Evolutionary conservation across 108 stramenopile genomes (phyloP).

Genomic region (Nannochloropsis oceanica): DNA sequence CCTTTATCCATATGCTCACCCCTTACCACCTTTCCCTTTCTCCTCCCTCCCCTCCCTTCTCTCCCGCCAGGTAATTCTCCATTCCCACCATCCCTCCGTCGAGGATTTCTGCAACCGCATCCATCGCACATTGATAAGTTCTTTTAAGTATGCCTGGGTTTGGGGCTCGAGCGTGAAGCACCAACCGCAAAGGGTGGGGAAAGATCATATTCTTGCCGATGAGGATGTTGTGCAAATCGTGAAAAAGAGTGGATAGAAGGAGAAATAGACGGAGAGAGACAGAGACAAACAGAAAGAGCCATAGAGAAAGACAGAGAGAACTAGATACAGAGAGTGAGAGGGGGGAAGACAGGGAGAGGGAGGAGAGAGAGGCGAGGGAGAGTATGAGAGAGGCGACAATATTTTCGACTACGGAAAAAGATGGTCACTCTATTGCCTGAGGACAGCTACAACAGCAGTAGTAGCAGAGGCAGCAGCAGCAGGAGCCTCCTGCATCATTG

Average conservation of each 20-base stretch:
- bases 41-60: background rate
- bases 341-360: background rate
- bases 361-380: background rate
- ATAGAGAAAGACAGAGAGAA: background rate
- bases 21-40: background rate
- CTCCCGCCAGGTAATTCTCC: constrained; percentile 51
- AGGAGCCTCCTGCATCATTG: background rate
- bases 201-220: constrained; percentile 78
- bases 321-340: background rate
- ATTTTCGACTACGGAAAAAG: too few relatives aligned
- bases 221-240: constrained; percentile 90
- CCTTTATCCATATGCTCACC: background rate
- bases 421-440: background rate
- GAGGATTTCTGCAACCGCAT: constrained; percentile 93
- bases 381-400: too few relatives aligned
- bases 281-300: background rate
- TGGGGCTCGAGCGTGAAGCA: constrained; percentile 84
- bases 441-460: background rate
- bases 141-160: constrained; percentile 89
- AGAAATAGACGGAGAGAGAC: too few relatives aligned
- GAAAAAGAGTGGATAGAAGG: constrained; percentile 37
- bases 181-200: constrained; percentile 92
- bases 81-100: constrained; percentile 72
- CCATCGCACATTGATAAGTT: constrained; percentile 55
- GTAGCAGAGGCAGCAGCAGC: background rate